Percentiles rank a stretch among this genome's conserved stretches.
These are phyloP conservation scores for Angomonas desouzai DNA, from an alignment of 208 protist genomes.

Conservation along the genomic window DNA sequence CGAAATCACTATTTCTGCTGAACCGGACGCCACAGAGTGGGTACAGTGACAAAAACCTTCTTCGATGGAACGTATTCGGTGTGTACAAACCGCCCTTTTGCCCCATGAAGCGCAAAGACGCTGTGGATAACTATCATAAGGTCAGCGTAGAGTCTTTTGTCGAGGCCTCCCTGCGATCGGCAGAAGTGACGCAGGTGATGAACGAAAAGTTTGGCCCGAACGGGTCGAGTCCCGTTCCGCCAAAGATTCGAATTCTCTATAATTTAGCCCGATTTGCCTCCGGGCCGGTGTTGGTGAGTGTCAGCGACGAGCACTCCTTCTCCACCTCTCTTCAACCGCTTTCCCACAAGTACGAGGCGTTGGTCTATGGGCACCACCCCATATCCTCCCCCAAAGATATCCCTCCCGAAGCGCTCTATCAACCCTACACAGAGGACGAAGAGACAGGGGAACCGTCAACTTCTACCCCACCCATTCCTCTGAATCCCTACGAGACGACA, in stretches of 20 bases:
- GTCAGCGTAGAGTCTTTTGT: constrained; percentile 85
- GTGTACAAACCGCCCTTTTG: constrained; percentile 89
- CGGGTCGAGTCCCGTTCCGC: constrained; percentile 19
- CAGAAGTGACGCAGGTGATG: constrained; percentile 37
- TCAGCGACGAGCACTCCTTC: constrained; percentile 41
- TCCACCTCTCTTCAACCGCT: constrained; percentile 40
- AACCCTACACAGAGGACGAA: neutral
- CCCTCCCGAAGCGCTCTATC: constrained; percentile 20
- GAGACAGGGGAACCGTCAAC: constrained; percentile 2
- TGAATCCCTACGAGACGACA: neutral
- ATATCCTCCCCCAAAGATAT: constrained; percentile 9
- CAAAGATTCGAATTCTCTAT: constrained; percentile 69
- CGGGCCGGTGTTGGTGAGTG: constrained; percentile 65
- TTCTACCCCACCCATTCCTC: neutral
- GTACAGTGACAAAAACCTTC: constrained; percentile 15
- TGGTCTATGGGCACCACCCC: constrained; percentile 68
- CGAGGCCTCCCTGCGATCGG: constrained; percentile 50
- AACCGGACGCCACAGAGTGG: neutral
- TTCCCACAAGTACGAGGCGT: constrained; percentile 70
- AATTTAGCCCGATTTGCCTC: constrained; percentile 62
- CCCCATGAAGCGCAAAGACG: constrained; percentile 70
- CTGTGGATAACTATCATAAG: constrained; percentile 66
- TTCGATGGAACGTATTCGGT: constrained; percentile 53
- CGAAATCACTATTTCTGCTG: constrained; percentile 60
- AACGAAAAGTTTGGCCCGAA: constrained; percentile 14